Evolutionary conservation across 75 land plant genomes (phyloP), one percentile per base, ranked within the genome.

Genomic region (Pinus albicaulis): DNA sequence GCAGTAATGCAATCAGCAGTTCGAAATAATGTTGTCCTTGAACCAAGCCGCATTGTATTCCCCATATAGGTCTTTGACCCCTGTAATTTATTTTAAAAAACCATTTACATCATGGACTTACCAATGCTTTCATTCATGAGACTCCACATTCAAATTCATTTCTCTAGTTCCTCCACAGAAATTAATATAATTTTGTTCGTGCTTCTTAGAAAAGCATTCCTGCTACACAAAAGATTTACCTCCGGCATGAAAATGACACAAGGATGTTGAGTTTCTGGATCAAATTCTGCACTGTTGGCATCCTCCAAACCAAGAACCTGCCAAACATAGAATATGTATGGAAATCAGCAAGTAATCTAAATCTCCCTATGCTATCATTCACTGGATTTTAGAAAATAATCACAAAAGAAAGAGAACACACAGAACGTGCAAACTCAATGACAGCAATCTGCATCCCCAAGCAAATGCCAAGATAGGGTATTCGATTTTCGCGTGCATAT

Each of bases 361-460:
- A 74, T 74, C 26, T 31, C 53, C 12, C 15, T 74, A 3, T 59
- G 70, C 36, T 59, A 26, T 58, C n/a, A 7, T 13, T 74, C 13
- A 56, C 31, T 59, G 10, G 24, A 12, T 6, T 28, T 5, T 58
- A 56, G 75, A 78, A 60, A 63, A 31, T 24, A 62, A 34, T 57
- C 22, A 10, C 56, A 19, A 38, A 74, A 57, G 34, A 36, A 69
- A 52, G 31, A 26, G n/a, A n/a, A 74, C 89, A 61, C 76, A 95
- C 99, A 77, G 87, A 82, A 76, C 96, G 82, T 57, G 94, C 85
- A 83, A 83, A 89, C 69, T 95, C 98, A 77, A 95, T 94, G 38
- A 95, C 98, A 65, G 98, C 85, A 63, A 93, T 91, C 84, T 95
- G 98, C 98, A 95, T 95, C 64, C 98, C 98, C 77, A 95, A 92